These are phyloP conservation scores for Cladosporium austrohemisphaericum DNA, from an alignment of 2,329 filamentous ascomycete genomes.

Conservation along the genomic window DNA sequence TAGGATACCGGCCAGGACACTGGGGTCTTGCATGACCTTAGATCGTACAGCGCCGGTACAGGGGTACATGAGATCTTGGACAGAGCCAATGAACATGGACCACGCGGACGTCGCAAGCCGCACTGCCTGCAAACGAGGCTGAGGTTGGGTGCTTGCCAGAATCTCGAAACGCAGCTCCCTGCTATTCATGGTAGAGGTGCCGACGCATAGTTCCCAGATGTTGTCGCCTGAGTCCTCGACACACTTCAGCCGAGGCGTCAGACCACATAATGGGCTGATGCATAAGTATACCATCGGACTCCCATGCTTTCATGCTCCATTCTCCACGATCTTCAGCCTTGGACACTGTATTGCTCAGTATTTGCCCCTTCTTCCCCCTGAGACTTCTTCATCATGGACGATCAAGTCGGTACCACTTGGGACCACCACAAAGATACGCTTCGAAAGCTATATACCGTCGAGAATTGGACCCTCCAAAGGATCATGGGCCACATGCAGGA, in stretches of 20 bases:
- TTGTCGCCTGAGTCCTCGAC: neutral
- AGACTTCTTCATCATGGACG: neutral
- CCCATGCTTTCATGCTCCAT: too few relatives aligned
- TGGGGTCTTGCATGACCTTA: neutral
- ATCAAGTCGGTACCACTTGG: neutral
- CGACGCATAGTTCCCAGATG: neutral
- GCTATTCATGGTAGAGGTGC: neutral
- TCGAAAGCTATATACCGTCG: neutral
- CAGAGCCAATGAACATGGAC: neutral
- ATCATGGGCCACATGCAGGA: constrained; percentile 5
- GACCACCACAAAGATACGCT: neutral
- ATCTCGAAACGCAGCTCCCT: neutral
- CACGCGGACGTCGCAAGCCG: neutral
- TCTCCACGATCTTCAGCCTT: too few relatives aligned
- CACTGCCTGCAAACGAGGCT: neutral
- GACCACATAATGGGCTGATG: too few relatives aligned
- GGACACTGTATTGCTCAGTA: too few relatives aligned
- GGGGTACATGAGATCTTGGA: neutral
- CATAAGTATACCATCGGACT: too few relatives aligned
- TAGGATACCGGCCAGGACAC: too few relatives aligned
- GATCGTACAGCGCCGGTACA: too few relatives aligned
- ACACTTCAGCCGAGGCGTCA: neutral
- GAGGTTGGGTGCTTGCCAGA: neutral
- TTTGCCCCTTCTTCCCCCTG: too few relatives aligned
- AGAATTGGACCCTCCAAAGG: neutral